Percentiles rank a stretch among this genome's conserved stretches.
Evolutionary conservation across 345 rosid genomes (phyloP).

Genomic region (Passiflora organensis): DNA sequence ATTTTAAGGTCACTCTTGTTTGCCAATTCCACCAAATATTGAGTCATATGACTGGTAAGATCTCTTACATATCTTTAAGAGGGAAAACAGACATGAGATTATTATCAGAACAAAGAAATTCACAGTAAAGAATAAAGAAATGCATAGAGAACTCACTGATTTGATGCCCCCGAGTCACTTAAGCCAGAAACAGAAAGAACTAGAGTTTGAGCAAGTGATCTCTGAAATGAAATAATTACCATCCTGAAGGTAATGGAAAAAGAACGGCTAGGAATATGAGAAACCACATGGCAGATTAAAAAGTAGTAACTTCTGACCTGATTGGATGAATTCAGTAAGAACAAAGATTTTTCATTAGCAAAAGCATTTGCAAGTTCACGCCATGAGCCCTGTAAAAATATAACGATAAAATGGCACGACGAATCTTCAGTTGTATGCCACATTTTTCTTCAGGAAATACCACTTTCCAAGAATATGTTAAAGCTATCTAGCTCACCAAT

Average conservation of each 20-base stretch:
- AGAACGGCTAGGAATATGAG: not conserved
- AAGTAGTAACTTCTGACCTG: constrained; percentile 53
- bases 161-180: constrained; percentile 62
- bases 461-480: too few species aligned
- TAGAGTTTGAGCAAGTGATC: constrained; percentile 86
- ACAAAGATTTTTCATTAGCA: constrained; percentile 66
- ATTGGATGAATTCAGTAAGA: constrained; percentile 67
- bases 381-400: constrained; percentile 79
- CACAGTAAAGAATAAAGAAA: constrained; percentile 2
- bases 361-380: constrained; percentile 80
- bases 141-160: constrained; percentile 61
- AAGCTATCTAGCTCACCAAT: constrained; percentile 49
- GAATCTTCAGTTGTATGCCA: not conserved
- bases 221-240: constrained; percentile 42
- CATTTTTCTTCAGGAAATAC: too few species aligned
- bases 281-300: constrained; percentile 2
- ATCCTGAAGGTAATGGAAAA: constrained; percentile 10
- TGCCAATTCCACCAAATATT: constrained; percentile 67
- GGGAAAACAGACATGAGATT: constrained; percentile 17
- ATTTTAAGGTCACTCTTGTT: constrained; percentile 64
- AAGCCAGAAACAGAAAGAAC: constrained; percentile 91
- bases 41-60: constrained; percentile 67
- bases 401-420: constrained; percentile 13
- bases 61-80: constrained; percentile 75
- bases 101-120: constrained; percentile 16